Percentiles rank a stretch among this genome's conserved stretches.
These are phyloP conservation scores for Oemleria cerasiformis DNA, from an alignment of 306 rosid species.

Conservation along the genomic window DNA sequence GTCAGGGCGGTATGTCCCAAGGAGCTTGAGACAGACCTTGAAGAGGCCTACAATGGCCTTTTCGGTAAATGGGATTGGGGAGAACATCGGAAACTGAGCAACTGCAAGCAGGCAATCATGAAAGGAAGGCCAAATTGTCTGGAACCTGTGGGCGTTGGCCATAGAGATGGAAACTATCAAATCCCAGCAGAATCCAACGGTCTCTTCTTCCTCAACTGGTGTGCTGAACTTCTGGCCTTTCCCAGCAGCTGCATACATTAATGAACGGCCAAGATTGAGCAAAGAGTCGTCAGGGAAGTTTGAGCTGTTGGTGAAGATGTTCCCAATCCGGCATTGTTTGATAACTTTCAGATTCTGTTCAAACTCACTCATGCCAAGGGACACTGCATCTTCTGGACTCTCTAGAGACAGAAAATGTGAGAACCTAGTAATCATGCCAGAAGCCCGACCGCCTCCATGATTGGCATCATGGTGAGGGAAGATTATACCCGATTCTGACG, in stretches of 20 bases:
- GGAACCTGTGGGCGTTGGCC: constrained; percentile 63
- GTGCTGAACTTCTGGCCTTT: constrained; percentile 93
- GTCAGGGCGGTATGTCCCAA: constrained; percentile 47
- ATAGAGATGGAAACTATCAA: constrained; percentile 51
- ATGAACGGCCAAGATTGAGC: constrained; percentile 66
- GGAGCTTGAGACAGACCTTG: constrained; percentile 55
- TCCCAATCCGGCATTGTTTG: constrained; percentile 70
- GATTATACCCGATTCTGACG: constrained; percentile 42
- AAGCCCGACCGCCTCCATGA: constrained; percentile 37
- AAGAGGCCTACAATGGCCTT: constrained; percentile 66
- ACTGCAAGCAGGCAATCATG: constrained; percentile 67
- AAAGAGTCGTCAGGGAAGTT: constrained; percentile 63
- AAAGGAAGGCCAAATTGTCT: constrained; percentile 61
- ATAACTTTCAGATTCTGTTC: constrained; percentile 82
- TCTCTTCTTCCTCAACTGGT: constrained; percentile 88
- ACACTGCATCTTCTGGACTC: constrained; percentile 51
- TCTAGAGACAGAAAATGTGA: constrained; percentile 59
- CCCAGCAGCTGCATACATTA: constrained; percentile 85
- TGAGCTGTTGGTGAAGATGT: constrained; percentile 58
- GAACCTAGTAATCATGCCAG: constrained; percentile 45
- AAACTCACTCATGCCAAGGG: constrained; percentile 62
- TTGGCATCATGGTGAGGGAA: constrained; percentile 46
- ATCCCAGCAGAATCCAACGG: constrained; percentile 93
- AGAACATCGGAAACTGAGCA: constrained; percentile 82
- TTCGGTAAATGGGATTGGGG: constrained; percentile 80